Evolutionary conservation across 2,329 filamentous ascomycete genomes (phyloP), one percentile per base, ranked within the genome.

Genomic region (Drechslera avenae): DNA sequence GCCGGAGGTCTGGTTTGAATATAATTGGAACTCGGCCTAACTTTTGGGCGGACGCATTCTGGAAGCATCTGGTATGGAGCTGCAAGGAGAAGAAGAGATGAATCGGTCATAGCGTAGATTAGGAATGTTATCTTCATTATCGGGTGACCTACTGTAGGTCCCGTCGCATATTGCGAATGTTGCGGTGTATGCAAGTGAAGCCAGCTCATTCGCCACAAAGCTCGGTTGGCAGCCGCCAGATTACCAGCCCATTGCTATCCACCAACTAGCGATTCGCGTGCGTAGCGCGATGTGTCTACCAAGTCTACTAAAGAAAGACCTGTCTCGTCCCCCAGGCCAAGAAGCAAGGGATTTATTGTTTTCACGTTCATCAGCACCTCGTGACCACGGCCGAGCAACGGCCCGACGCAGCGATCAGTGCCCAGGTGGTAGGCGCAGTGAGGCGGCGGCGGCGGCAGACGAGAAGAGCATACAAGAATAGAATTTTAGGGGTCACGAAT

Each of bases 401-500:
- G 17, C 17, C 18, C 30, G 13, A 23, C n/a, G 6, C 18, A 26
- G 40, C 34, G 10, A n/a, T 7, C 10, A 16, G 28, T 19, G 39
- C 13, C 30, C 18, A 26, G 43, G 28, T 17, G 34, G 4, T 21
- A 17, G 21, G 30, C 18, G 23, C 43, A 3, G 43, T 28, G 21
- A 7, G 14, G 18, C 19, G 7, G 31, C 30, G 36, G 9, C n/a
- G 26, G 39, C 16, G 33, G 45, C 18, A 17, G 13, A 23, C 44
- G 43, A 57, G 54, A 57, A 54, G 54, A 55, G 55, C 37, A 40
- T 39, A 18, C 41, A 39, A 55, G 49, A 46, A 46, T 55, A 28
- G 43, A 37, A 37, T 34, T 23, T 17, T 48, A 42, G 17, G 21
- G 45, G 44, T 43, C 39, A 30, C 37, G 49, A 48, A 48, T 37